Base-by-base conservation (phyloP, 1,139 yeast species). In the Candida tetrigidarum region DNA sequence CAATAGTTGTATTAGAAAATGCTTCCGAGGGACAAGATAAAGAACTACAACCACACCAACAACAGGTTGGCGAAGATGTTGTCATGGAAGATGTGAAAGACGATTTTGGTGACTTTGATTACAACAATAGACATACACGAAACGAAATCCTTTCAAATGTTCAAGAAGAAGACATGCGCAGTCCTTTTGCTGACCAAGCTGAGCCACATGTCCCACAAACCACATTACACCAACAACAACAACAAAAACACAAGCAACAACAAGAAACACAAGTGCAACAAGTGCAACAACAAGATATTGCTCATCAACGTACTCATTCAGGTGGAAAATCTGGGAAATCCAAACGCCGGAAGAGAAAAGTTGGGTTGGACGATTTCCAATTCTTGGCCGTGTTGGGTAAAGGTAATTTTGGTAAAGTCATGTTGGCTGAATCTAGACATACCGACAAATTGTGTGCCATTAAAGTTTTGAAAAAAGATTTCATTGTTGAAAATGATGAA, bases 331-430 rank as follows among this genome's bases (percentile, higher is more conserved):
- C 46, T 8, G 40, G 42, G 22, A 71, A 64, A 51, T 50, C 63
- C 10, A 70, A 62, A 47, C 67, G 70, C 45, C 67, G 75, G 37
- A 66, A 77, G 50, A 80, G 87, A 59, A 90, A 90, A 68, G 86
- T 92, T 48, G 97, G 98, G 0, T 78, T 93, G 53, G 98, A 93
- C 64, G 98, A 93, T 67, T 93, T 92, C 74, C 88, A 89, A 59
- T 86, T 93, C 59, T 71, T 93, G 59, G 96, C 97, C 9, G 99
- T 93, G 7, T 76, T 93, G 53, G 99, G 99, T 61, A 92, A 91
- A 63, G 99, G 98, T 68, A 93, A 93, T 64, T 93, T 93, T 64
- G 99, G 99, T 69, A 93, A 93, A 62, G 98, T 93, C 47, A 89
- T 93, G 92, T 78, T 93, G 54, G 98, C 97, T 2, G 96, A 91